Conservation (phyloP, 495 filamentous ascomycete species). For the Talaromyces adpressus region DNA sequence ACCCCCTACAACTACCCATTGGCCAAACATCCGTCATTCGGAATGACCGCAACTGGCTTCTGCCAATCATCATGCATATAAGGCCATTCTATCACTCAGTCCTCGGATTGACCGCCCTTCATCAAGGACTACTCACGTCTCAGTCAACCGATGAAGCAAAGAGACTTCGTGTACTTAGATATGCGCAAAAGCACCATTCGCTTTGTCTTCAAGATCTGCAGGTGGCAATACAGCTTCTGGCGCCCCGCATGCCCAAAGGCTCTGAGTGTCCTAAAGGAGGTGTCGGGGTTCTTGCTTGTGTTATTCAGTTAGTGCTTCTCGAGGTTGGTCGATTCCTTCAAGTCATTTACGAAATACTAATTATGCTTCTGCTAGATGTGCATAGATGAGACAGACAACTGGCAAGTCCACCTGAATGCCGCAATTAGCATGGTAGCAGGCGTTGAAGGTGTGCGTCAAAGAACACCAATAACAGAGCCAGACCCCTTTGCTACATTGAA, state of each 20-base stretch:
- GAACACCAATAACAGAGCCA: neutral
- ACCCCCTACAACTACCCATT: neutral
- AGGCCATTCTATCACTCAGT: neutral
- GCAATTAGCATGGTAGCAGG: neutral
- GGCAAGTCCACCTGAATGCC: neutral
- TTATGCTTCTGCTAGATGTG: neutral
- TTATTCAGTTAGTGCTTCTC: neutral
- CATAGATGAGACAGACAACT: slow-evolving; percentile 1
- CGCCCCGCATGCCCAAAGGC: neutral
- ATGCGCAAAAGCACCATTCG: neutral
- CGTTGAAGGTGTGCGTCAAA: neutral
- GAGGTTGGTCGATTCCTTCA: neutral
- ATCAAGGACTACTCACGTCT: neutral
- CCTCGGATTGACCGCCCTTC: neutral
- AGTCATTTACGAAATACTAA: neutral
- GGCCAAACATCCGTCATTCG: neutral
- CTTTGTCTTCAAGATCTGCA: neutral
- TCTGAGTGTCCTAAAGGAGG: neutral
- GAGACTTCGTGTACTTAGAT: neutral
- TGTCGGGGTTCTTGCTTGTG: neutral
- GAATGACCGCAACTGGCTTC: neutral
- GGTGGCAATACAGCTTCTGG: neutral
- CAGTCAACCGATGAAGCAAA: neutral
- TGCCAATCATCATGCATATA: slow-evolving; percentile 1
- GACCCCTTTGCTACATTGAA: neutral